These are phyloP conservation scores for Fraxinus baroniana DNA, from an alignment of 305 asterid species.

Conservation along the genomic window DNA sequence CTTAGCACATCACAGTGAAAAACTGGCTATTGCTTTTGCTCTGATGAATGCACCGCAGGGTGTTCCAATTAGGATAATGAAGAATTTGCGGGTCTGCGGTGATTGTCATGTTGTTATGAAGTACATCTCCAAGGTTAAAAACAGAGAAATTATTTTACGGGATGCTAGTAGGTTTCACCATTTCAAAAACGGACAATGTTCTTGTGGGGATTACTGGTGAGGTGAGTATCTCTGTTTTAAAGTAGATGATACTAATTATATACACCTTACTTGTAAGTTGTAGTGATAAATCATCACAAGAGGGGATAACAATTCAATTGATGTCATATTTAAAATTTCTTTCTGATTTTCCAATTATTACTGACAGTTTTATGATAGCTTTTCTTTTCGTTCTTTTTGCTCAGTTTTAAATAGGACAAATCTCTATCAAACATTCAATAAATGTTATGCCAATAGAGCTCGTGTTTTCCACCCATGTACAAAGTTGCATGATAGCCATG, in stretches of 20 bases:
- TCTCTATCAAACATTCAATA: not conserved
- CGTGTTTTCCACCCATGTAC: not conserved
- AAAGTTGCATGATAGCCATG: not conserved
- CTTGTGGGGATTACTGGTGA: slow-evolving; percentile 91
- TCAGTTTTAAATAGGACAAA: not conserved
- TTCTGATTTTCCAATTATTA: not conserved
- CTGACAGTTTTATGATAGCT: not conserved
- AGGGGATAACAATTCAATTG: not conserved
- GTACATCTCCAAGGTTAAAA: slow-evolving; percentile 53
- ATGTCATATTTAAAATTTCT: not conserved
- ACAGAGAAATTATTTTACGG: slow-evolving; percentile 62
- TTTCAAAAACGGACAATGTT: slow-evolving; percentile 67
- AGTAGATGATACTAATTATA: slow-evolving; percentile 1
- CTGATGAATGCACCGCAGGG: slow-evolving; percentile 59
- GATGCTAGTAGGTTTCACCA: slow-evolving; percentile 86
- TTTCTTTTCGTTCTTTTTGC: not conserved
- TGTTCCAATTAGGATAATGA: slow-evolving; percentile 77
- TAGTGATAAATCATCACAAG: not conserved
- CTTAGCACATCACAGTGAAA: slow-evolving; percentile 80
- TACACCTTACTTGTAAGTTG: not conserved
- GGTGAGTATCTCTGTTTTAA: not conserved
- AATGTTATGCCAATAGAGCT: not conserved
- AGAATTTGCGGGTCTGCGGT: slow-evolving; percentile 72
- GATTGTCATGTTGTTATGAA: slow-evolving; percentile 80
- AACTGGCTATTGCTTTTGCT: slow-evolving; percentile 79